These are phyloP conservation scores for Haematococcus sp. DNA, from an alignment of 139 green algal species.

Conservation along the genomic window DNA sequence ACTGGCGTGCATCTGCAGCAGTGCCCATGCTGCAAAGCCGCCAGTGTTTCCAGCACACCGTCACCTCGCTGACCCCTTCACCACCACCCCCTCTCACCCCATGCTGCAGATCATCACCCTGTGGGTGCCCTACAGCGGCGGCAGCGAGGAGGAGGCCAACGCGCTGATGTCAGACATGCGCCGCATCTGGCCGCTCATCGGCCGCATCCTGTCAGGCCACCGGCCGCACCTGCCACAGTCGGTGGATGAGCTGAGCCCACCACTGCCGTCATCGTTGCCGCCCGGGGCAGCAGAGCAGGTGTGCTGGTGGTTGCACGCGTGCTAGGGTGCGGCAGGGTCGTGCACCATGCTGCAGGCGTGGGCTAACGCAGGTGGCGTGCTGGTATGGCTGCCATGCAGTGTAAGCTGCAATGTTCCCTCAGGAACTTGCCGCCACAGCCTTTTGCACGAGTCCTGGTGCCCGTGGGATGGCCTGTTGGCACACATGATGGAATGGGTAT, in stretches of 20 bases:
- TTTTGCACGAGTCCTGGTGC: no score
- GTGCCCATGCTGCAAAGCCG: no score
- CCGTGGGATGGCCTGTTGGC: no score
- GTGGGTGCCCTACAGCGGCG: conserved; percentile 21
- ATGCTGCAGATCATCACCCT: conserved; percentile 37
- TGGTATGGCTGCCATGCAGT: not conserved
- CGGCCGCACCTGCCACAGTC: not conserved
- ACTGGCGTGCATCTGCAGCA: conserved; percentile 1
- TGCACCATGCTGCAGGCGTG: no score
- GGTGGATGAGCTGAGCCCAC: not conserved
- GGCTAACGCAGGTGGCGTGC: no score
- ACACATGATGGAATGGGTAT: no score
- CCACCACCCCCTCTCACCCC: no score
- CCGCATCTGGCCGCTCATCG: conserved; percentile 3
- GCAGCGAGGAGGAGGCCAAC: conserved; percentile 6
- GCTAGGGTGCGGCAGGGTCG: not conserved
- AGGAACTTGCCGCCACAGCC: not conserved
- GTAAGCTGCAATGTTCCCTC: not conserved
- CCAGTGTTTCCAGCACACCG: no score
- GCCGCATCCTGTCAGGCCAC: not conserved
- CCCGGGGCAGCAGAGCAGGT: not conserved
- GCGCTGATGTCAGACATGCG: conserved; percentile 1
- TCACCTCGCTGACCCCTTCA: no score
- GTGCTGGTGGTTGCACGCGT: not conserved
- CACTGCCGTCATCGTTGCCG: not conserved